phyloP scores from a whole-genome alignment of 2,329 filamentous ascomycete genomes.

The Davidsoniella neocaledoniae region DNA sequence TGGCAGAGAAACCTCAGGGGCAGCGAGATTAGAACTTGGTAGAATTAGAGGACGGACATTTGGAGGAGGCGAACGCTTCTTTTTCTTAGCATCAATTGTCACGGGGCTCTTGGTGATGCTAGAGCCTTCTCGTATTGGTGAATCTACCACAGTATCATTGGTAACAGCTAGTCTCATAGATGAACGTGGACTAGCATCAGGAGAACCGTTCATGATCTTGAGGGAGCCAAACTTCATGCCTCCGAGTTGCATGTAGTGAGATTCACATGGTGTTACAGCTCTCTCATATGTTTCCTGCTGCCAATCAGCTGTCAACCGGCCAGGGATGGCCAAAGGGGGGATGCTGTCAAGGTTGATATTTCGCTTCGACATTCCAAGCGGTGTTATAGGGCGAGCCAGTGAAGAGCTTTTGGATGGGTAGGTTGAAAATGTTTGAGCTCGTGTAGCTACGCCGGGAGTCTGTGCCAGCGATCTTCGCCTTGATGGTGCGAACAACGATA shows the following conservation, averaged over 20 bases:
- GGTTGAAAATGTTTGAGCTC: conserved; percentile 16
- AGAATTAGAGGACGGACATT: conserved; percentile 11
- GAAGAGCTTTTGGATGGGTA: background rate
- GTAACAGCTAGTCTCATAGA: conserved; percentile 14
- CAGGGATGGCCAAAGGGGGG: background rate
- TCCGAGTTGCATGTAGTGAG: conserved; percentile 42
- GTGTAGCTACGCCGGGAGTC: conserved; percentile 33
- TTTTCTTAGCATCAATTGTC: too few relatives aligned
- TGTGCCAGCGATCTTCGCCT: conserved; percentile 31
- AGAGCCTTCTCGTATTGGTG: too few relatives aligned
- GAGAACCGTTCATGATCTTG: conserved; percentile 44
- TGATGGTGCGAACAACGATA: conserved; percentile 30
- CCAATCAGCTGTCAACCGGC: conserved; percentile 14
- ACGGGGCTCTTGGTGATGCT: too few relatives aligned
- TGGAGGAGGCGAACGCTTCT: conserved; percentile 4
- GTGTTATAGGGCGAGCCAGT: background rate
- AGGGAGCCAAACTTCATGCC: conserved; percentile 46
- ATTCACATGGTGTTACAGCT: conserved; percentile 28
- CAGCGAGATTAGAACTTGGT: background rate
- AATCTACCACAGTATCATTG: background rate
- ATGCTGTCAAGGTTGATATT: background rate
- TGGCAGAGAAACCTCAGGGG: too few relatives aligned
- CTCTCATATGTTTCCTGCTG: conserved; percentile 15
- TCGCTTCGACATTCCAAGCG: background rate
- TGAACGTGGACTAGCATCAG: conserved; percentile 26